phyloP scores from a whole-genome alignment of 2,329 filamentous ascomycete genomes.

The Alternaria hordeiaustralica region DNA sequence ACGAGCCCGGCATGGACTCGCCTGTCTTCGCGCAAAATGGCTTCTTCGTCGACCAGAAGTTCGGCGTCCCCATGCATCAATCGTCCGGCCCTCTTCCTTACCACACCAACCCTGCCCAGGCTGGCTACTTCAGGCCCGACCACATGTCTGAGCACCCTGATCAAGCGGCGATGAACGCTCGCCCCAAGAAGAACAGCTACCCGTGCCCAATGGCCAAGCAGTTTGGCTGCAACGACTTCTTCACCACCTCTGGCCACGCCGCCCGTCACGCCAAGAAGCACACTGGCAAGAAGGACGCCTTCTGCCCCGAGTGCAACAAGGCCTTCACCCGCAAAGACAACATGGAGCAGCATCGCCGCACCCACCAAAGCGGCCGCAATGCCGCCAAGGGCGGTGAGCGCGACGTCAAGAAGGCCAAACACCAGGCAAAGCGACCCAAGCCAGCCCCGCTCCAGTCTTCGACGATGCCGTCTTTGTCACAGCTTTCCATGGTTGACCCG shows the following conservation, averaged over 20 bases:
- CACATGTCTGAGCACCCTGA: constrained; percentile 13
- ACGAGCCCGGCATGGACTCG: constrained; percentile 36
- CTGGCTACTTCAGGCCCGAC: constrained; percentile 29
- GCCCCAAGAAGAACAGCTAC: constrained; percentile 69
- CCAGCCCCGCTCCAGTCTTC: constrained; percentile 39
- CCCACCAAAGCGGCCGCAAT: constrained; percentile 66
- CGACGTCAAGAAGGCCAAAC: constrained; percentile 48
- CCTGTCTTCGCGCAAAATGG: constrained; percentile 35
- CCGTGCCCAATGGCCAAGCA: constrained; percentile 75
- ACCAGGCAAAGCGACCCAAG: constrained; percentile 42
- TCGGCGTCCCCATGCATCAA: constrained; percentile 33
- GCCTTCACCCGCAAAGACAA: constrained; percentile 84
- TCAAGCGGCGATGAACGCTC: constrained; percentile 46
- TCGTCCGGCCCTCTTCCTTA: constrained; percentile 29
- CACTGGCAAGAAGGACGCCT: constrained; percentile 78
- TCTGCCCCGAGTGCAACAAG: constrained; percentile 74
- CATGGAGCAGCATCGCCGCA: constrained; percentile 85
- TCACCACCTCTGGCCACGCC: constrained; percentile 85
- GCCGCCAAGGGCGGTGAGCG: constrained; percentile 43
- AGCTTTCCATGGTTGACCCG: constrained; percentile 39
- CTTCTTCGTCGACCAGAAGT: constrained; percentile 39
- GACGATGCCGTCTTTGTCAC: constrained; percentile 24
- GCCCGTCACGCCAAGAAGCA: constrained; percentile 85
- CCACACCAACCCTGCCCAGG: constrained; percentile 23
- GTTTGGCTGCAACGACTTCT: constrained; percentile 77